A percentile compares a stretch with the other conserved stretches of the same genome.
These are phyloP conservation scores for Helianthus tuberosus DNA, from an alignment of 129 eudicot genomes.

Conservation along the genomic window DNA sequence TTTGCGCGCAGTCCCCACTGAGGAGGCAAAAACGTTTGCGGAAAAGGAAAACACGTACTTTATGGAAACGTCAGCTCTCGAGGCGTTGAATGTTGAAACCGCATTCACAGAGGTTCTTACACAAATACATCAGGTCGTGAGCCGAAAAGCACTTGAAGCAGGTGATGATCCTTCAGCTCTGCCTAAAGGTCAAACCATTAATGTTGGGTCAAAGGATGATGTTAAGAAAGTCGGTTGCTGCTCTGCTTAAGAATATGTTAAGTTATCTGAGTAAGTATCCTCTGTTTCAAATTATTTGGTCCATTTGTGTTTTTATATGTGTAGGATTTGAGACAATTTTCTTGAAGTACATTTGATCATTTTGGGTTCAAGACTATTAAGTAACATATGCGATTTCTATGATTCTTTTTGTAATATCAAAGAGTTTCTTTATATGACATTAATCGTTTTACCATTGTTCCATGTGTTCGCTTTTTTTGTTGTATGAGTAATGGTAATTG, in stretches of 20 bases:
- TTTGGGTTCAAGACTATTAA: not conserved
- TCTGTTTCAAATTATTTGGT: not conserved
- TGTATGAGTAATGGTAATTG: not conserved
- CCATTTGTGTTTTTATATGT: not conserved
- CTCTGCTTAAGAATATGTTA: constrained; percentile 4
- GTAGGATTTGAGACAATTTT: constrained; percentile 1
- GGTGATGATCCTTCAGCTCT: constrained; percentile 5
- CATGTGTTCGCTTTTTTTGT: not conserved
- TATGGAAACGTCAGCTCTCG: constrained; percentile 5
- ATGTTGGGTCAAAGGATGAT: constrained; percentile 15
- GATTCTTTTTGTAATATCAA: constrained; percentile 13
- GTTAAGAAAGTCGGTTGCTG: constrained; percentile 14
- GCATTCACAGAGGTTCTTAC: constrained; percentile 14
- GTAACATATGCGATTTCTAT: constrained; percentile 8
- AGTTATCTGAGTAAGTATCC: constrained; percentile 10
- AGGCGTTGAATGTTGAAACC: constrained; percentile 11
- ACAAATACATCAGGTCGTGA: constrained; percentile 5
- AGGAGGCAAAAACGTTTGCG: constrained; percentile 8
- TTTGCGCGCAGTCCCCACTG: constrained; percentile 23
- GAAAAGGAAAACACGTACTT: constrained; percentile 7
- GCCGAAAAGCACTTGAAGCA: constrained; percentile 6
- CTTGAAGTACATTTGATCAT: not conserved
- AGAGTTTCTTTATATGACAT: not conserved
- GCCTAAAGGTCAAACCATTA: constrained; percentile 19
- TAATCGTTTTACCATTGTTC: not conserved